phyloP scores from a whole-genome alignment of 805 yeast species.

The Metschnikowia arizonensis region DNA sequence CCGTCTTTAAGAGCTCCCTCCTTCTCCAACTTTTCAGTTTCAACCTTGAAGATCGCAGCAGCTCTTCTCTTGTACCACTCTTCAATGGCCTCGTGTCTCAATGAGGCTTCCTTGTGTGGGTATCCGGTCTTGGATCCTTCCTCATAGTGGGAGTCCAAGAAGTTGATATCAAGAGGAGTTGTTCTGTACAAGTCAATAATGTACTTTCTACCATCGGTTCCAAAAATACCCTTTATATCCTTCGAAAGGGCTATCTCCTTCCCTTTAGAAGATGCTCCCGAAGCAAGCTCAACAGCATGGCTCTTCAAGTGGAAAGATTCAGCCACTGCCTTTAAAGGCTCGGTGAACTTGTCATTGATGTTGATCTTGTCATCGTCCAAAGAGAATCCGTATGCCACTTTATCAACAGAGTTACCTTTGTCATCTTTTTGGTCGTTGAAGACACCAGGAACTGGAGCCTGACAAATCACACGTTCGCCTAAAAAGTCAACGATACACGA shows the following conservation, averaged over 20 bases:
- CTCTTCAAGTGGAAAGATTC: constrained; percentile 74
- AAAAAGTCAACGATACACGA: constrained; percentile 87
- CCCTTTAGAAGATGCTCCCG: constrained; percentile 35
- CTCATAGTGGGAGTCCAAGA: constrained; percentile 55
- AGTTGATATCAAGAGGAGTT: constrained; percentile 79
- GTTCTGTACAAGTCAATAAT: constrained; percentile 79
- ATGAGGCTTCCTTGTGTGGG: constrained; percentile 74
- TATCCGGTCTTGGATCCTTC: constrained; percentile 44
- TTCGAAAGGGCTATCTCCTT: constrained; percentile 61
- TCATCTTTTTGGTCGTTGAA: constrained; percentile 39
- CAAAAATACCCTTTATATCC: constrained; percentile 80
- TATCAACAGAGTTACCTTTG: constrained; percentile 21
- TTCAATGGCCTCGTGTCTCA: constrained; percentile 85
- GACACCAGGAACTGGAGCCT: constrained; percentile 94
- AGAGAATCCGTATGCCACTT: constrained; percentile 71
- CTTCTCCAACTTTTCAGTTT: constrained; percentile 43
- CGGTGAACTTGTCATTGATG: constrained; percentile 49
- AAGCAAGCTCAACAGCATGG: constrained; percentile 52
- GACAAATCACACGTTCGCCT: constrained; percentile 85
- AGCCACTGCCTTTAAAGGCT: constrained; percentile 56
- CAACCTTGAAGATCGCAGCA: constrained; percentile 46
- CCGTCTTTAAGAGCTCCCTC: constrained; percentile 34
- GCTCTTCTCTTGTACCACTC: constrained; percentile 82
- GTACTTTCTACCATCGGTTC: constrained; percentile 81
- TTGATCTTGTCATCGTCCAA: constrained; percentile 53